phyloP scores from a whole-genome alignment of 169 alveolate genomes.

The Plasmodium coatneyi region DNA sequence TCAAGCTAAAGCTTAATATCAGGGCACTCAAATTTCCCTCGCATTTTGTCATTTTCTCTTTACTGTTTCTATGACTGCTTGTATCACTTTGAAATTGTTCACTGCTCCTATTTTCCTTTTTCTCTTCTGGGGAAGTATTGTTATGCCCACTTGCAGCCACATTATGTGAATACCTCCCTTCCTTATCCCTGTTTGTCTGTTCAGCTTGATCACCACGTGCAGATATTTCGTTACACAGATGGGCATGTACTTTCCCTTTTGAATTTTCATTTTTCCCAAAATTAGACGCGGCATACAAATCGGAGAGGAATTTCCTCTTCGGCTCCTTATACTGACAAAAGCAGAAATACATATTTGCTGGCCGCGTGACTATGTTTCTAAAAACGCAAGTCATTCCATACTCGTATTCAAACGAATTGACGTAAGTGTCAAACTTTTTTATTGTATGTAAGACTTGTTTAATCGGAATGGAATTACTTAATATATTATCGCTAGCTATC shows the following conservation, averaged over 20 bases:
- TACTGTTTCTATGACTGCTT: slow-evolving; percentile 2
- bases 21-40: slow-evolving; percentile 28
- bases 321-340: slow-evolving; percentile 71
- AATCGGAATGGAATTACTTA: slow-evolving; percentile 22
- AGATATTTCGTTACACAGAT: neutral
- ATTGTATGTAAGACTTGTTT: slow-evolving; percentile 43
- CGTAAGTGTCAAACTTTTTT: slow-evolving; percentile 49
- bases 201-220: neutral
- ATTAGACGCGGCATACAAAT: slow-evolving; percentile 14
- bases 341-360: slow-evolving; percentile 53
- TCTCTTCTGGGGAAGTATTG: neutral
- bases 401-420: slow-evolving; percentile 74
- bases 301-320: slow-evolving; percentile 50
- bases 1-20: slow-evolving; percentile 62
- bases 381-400: slow-evolving; percentile 76
- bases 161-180: neutral
- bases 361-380: slow-evolving; percentile 62
- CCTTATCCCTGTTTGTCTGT: neutral
- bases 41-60: neutral
- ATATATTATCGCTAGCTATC: slow-evolving; percentile 30
- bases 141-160: neutral
- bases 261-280: neutral
- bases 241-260: neutral
- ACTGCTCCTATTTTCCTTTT: neutral
- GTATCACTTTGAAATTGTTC: slow-evolving; percentile 3